Base-by-base conservation (phyloP, 73 alveolate species). In the Durusdinium trenchii region DNA sequence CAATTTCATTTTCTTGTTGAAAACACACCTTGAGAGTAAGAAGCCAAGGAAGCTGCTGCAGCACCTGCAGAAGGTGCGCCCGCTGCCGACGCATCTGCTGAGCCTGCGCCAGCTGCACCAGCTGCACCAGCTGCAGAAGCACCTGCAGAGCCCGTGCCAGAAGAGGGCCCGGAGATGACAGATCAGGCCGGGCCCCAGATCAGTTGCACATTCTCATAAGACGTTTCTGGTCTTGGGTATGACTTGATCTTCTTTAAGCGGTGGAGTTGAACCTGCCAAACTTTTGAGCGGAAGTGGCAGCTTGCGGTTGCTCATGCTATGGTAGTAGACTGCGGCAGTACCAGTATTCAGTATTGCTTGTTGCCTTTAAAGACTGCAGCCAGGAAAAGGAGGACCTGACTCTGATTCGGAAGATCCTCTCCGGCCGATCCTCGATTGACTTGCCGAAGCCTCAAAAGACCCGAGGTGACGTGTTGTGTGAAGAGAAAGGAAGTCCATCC, bases 361-460 rank as follows among this genome's bases (percentile, higher is more conserved):
- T n/a, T n/a, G n/a, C n/a, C n/a, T n/a, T n/a, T n/a, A n/a, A n/a
- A n/a, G n/a, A n/a, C n/a, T n/a, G n/a, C n/a, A n/a, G n/a, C n/a
- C 86, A 89, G 96, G 98, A 92, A 79, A 92, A 92, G 91, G 98
- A 92, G 84, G 91, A 78, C 52, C 67, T 94, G 71, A 51, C 94
- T 30, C 94, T 76, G 46, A 82, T 94, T 30, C 99, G 99, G 48
- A 52, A 78, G 89, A 94, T 94, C 57, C 78, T 94, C 45, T 73
- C 93, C 12, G 99, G 99, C n/a, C 94, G 94, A n/a, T 67, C 99
- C 51, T 73, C 99, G 35, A 94, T 94, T 42, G 99, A 94, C 46
- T 60, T 94, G 99, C 84, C 30, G 38, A 50, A 50, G 76, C 45
- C 83, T 42, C 47, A 69, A 42, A n/a, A 26, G 38, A 35, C 83